Conservation (phyloP, 257 asterid species). For the Jasminum sambac region DNA sequence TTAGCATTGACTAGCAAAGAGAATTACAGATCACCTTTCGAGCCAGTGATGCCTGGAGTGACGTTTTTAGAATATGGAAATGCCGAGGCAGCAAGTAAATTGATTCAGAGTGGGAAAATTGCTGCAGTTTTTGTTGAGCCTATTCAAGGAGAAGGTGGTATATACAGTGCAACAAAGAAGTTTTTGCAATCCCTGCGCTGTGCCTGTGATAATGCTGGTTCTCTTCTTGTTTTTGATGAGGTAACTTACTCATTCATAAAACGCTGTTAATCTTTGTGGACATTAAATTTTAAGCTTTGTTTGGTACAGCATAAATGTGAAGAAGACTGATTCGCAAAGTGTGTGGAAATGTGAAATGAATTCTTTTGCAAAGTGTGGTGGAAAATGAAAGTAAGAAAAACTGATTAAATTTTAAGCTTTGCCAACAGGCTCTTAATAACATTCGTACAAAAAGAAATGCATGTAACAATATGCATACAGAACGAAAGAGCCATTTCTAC, state of each 20-base stretch:
- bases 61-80: conserved; percentile 78
- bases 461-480: conserved; percentile 1
- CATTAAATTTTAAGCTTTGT: not conserved
- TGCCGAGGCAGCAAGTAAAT: conserved; percentile 57
- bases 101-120: conserved; percentile 62
- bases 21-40: conserved; percentile 75
- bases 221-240: conserved; percentile 93
- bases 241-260: conserved; percentile 36
- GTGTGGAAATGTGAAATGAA: too few relatives aligned
- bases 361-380: too few relatives aligned
- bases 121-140: conserved; percentile 99
- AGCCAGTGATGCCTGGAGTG: conserved; percentile 97
- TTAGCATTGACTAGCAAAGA: conserved; percentile 92
- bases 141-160: conserved; percentile 99
- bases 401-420: too few relatives aligned
- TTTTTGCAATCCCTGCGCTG: conserved; percentile 66
- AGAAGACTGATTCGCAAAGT: too few relatives aligned
- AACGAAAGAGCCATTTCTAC: not conserved
- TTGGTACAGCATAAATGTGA: too few relatives aligned
- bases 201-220: conserved; percentile 72
- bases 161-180: conserved; percentile 70
- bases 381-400: too few relatives aligned
- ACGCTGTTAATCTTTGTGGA: not conserved
- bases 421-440: too few relatives aligned
- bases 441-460: not conserved